Evolutionary conservation across 192 early-diverging fungal genomes (phyloP).

Genomic region (Backusella circina): DNA sequence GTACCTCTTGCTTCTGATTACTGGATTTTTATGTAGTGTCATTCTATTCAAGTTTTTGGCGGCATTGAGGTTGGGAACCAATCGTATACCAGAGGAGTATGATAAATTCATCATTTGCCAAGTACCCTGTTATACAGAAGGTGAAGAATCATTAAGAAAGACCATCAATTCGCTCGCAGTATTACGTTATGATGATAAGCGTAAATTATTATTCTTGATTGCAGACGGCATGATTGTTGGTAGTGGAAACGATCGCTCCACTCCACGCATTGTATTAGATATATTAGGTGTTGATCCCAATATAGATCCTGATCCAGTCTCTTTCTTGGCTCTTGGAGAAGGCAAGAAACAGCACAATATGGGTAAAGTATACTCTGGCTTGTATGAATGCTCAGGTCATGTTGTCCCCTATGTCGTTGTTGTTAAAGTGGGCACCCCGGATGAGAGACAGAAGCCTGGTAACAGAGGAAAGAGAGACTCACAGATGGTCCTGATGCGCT

Average conservation of each 20-base stretch:
- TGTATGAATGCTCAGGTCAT: constrained; percentile 73
- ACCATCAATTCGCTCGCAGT: constrained; percentile 72
- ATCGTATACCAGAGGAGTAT: constrained; percentile 36
- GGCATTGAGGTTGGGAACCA: constrained; percentile 80
- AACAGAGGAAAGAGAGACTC: constrained; percentile 89
- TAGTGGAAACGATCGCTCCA: constrained; percentile 78
- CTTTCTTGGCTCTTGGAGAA: constrained; percentile 72
- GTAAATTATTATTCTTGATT: constrained; percentile 74
- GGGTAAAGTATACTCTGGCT: constrained; percentile 78
- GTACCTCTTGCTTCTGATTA: constrained; percentile 79
- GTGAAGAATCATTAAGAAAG: constrained; percentile 68
- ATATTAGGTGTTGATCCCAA: constrained; percentile 59
- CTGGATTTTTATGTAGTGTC: constrained; percentile 79
- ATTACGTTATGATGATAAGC: constrained; percentile 79
- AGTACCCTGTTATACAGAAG: constrained; percentile 84
- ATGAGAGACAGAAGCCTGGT: constrained; percentile 67
- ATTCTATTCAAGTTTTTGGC: constrained; percentile 95
- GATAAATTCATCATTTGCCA: constrained; percentile 79
- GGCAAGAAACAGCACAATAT: constrained; percentile 75
- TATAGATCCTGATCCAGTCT: constrained; percentile 56
- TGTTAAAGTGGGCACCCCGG: constrained; percentile 72
- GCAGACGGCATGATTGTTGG: constrained; percentile 83
- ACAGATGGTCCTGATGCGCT: constrained; percentile 81
- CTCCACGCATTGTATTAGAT: constrained; percentile 79
- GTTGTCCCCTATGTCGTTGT: constrained; percentile 79